Conservation (phyloP, 2,329 filamentous ascomycete species). For the Neofusicoccum parvum region DNA sequence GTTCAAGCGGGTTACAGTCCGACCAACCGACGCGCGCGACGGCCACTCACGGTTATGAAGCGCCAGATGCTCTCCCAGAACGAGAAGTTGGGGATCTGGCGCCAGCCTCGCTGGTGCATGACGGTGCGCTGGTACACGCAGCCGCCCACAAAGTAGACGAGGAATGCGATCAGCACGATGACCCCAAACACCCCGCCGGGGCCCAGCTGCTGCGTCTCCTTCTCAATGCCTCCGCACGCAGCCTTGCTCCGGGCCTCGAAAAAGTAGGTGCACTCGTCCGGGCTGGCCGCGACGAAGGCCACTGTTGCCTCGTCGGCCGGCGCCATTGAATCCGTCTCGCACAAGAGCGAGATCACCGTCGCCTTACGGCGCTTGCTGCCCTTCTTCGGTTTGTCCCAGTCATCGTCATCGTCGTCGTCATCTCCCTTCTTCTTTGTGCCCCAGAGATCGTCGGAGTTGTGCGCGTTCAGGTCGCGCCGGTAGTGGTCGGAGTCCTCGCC, state of each 20-base stretch:
- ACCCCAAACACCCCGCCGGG: constrained; percentile 83
- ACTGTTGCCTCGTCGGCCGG: constrained; percentile 62
- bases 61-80: constrained; percentile 87
- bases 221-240: constrained; percentile 74
- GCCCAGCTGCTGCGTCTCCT: constrained; percentile 60
- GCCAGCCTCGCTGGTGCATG: constrained; percentile 91
- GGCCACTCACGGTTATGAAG: constrained; percentile 72
- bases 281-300: constrained; percentile 79
- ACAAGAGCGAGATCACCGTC: constrained; percentile 88
- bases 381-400: constrained; percentile 38
- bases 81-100: constrained; percentile 90
- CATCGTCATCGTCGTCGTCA: constrained; percentile 37
- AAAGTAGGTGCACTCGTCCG: constrained; percentile 91
- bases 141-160: constrained; percentile 89
- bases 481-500: constrained; percentile 31
- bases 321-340: constrained; percentile 76
- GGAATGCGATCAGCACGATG: constrained; percentile 75
- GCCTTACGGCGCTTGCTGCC: constrained; percentile 70
- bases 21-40: constrained; percentile 17
- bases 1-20: not conserved
- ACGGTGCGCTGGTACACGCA: constrained; percentile 96
- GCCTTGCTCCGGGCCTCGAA: constrained; percentile 88
- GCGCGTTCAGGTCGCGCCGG: constrained; percentile 24
- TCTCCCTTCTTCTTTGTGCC: constrained; percentile 42
- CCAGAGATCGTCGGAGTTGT: constrained; percentile 29